A percentile compares a stretch with the other conserved stretches of the same genome.
phyloP scores from a whole-genome alignment of 1,284 basidiomycete genomes.

The Agroathelia rolfsii region DNA sequence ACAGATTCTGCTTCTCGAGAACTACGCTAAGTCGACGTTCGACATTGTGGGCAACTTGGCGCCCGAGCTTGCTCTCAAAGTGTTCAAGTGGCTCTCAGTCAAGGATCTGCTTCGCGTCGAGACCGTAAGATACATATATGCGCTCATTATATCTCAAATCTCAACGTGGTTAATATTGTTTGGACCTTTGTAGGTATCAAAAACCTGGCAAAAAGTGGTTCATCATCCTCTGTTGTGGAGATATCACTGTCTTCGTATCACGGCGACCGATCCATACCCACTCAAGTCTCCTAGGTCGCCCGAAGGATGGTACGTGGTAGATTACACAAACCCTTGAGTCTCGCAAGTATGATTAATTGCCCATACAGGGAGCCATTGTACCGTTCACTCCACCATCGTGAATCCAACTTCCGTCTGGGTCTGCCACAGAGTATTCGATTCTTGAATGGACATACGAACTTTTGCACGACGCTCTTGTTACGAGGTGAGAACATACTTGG shows the following conservation, averaged over 20 bases:
- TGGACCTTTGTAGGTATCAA: conserved; percentile 46
- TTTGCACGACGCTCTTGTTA: conserved; percentile 77
- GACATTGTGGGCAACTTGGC: conserved; percentile 73
- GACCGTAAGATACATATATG: conserved; percentile 27
- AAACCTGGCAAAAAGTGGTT: conserved; percentile 63
- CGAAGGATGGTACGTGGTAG: conserved; percentile 64
- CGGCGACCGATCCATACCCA: conserved; percentile 63
- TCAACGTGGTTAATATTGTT: conserved; percentile 1
- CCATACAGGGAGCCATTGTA: conserved; percentile 62
- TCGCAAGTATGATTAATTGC: no score
- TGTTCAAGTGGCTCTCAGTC: conserved; percentile 59
- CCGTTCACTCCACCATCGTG: conserved; percentile 74
- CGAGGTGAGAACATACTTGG: conserved; percentile 32
- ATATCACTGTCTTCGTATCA: conserved; percentile 65
- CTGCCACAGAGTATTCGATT: conserved; percentile 71
- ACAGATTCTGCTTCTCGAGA: conserved; percentile 73
- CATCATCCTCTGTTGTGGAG: conserved; percentile 71
- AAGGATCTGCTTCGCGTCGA: conserved; percentile 55
- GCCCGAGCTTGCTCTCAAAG: conserved; percentile 52
- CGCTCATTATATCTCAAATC: conserved; percentile 6
- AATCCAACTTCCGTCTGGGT: conserved; percentile 74
- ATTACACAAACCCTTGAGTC: background rate
- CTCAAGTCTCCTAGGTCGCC: conserved; percentile 49
- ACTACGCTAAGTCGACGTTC: conserved; percentile 70
- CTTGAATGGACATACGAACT: conserved; percentile 78